A percentile compares a stretch with the other conserved stretches of the same genome.
Evolutionary conservation across 2,329 filamentous ascomycete genomes (phyloP).

Genomic region (Microdochium trichocladiopsis): DNA sequence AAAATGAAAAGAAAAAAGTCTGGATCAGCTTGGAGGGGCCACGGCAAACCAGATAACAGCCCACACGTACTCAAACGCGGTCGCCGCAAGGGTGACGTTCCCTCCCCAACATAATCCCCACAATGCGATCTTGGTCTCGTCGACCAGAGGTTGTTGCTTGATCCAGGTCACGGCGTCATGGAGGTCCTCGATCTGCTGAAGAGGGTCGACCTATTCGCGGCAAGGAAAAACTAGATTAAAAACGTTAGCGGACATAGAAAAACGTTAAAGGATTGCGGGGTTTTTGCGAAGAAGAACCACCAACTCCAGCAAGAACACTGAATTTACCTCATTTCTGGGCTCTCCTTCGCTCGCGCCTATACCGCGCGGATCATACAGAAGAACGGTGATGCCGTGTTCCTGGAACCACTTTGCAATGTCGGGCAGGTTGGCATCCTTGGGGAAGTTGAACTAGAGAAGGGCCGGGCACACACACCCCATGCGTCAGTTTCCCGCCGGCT

Average conservation of each 20-base stretch:
- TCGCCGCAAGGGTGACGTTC: constrained; percentile 15
- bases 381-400: constrained; percentile 21
- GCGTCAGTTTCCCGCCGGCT: background rate
- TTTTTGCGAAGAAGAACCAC: background rate
- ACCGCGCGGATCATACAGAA: constrained; percentile 27
- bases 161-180: no score
- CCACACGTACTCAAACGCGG: constrained; percentile 14
- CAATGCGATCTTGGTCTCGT: constrained; percentile 13
- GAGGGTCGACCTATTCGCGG: constrained; percentile 15
- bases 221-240: background rate
- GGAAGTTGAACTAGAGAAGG: constrained; percentile 13
- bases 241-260: background rate
- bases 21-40: background rate
- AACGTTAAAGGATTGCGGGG: background rate
- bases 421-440: constrained; percentile 23
- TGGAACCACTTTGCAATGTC: constrained; percentile 25
- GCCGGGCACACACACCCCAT: background rate
- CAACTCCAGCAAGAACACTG: background rate
- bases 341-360: constrained; percentile 27
- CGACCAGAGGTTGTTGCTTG: constrained; percentile 29
- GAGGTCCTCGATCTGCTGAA: constrained; percentile 20
- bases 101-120: constrained; percentile 23
- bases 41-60: background rate
- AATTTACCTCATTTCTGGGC: constrained; percentile 25
- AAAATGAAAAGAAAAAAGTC: background rate